A percentile compares a stretch with the other conserved stretches of the same genome.
These are phyloP conservation scores for Trichosporon ovoides DNA, from an alignment of 1,284 basidiomycete genomes.

Conservation along the genomic window DNA sequence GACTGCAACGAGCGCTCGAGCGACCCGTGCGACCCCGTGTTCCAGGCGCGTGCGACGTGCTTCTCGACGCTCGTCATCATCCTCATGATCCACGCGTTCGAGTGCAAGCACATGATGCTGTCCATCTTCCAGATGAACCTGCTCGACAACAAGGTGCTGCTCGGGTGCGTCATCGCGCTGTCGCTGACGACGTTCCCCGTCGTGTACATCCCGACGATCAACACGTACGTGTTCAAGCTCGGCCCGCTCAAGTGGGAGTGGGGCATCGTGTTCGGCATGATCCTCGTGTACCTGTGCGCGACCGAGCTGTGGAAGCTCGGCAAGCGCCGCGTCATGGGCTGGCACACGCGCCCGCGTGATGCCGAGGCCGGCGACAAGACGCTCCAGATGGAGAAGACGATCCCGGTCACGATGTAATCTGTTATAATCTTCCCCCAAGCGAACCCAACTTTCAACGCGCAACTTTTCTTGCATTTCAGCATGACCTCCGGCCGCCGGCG, in stretches of 20 bases:
- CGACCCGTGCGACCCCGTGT: constrained; percentile 44
- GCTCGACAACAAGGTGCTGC: constrained; percentile 55
- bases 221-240: constrained; percentile 45
- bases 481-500: neutral
- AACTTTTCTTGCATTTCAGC: neutral
- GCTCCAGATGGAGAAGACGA: constrained; percentile 38
- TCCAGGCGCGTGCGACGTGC: constrained; percentile 56
- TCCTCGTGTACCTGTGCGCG: constrained; percentile 39
- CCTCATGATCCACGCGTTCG: constrained; percentile 47
- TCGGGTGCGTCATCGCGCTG: constrained; percentile 51
- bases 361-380: constrained; percentile 35
- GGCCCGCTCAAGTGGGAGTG: constrained; percentile 46
- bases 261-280: constrained; percentile 49
- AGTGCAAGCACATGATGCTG: constrained; percentile 48
- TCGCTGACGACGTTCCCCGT: constrained; percentile 43
- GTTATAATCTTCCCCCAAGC: neutral
- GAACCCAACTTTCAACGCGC: neutral
- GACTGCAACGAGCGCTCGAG: constrained; percentile 52
- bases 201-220: constrained; percentile 48
- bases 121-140: constrained; percentile 54
- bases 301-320: constrained; percentile 41
- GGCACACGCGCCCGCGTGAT: constrained; percentile 10
- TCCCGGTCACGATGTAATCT: constrained; percentile 12
- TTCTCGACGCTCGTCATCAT: constrained; percentile 57
- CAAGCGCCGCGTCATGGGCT: constrained; percentile 30